These are phyloP conservation scores for Misopates orontium DNA, from an alignment of 257 asterid genomes.

Conservation along the genomic window DNA sequence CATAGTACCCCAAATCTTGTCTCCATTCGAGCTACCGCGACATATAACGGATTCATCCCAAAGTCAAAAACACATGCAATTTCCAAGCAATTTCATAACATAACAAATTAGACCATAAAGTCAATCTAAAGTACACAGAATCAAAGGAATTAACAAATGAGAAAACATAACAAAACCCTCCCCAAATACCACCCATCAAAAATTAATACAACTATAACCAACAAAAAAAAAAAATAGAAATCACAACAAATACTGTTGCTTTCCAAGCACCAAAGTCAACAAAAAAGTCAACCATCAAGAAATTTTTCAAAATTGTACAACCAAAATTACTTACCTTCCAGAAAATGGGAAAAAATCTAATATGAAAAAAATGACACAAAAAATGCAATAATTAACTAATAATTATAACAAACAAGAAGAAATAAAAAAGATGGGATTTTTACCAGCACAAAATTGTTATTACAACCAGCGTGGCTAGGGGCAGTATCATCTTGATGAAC, in stretches of 20 bases:
- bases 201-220: no score
- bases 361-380: not conserved
- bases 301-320: slow-evolving; percentile 12
- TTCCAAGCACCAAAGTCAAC: slow-evolving; percentile 25
- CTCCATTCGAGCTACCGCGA: no score
- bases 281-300: slow-evolving; percentile 16
- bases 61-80: no score
- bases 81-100: no score
- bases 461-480: slow-evolving; percentile 83
- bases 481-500: slow-evolving; percentile 85
- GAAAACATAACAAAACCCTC: slow-evolving; percentile 26
- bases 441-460: slow-evolving; percentile 87
- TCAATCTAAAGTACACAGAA: not conserved
- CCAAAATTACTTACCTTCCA: slow-evolving; percentile 1
- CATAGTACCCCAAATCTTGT: no score
- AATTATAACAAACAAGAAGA: not conserved
- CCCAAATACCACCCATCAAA: slow-evolving; percentile 33
- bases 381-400: not conserved
- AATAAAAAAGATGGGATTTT: no score
- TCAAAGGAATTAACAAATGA: not conserved
- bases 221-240: slow-evolving; percentile 21
- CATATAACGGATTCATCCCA: no score
- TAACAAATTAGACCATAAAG: slow-evolving; percentile 17
- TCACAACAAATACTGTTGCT: slow-evolving; percentile 24
- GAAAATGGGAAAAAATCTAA: not conserved